Base-by-base conservation (phyloP, 1,139 yeast species). In the Arxiozyma heterogenica region DNA sequence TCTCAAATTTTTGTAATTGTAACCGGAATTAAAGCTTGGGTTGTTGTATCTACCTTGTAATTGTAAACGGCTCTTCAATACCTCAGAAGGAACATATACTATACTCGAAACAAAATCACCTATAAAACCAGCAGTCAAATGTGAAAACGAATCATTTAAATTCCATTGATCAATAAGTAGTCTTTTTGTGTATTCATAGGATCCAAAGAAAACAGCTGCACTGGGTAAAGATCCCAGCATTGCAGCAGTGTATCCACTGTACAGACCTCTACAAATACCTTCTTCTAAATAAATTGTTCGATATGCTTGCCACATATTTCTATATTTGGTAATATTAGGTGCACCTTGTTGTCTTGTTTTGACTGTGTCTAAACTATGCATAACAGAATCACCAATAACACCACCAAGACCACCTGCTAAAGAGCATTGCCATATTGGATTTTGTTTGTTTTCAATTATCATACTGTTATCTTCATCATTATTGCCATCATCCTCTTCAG, bases 271-370 rank as follows among this genome's bases (percentile, higher is more conserved):
- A 53, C 80, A 72, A 23, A 93, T 64, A 1, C 98, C 98, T 73
- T 93, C 98, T 65, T 91, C 90, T 49, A 76, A 69, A 47, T 85
- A 71, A 25, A 93, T 85, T 0, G 93, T 83, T 44, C 73, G 61
- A 64, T 86, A 88, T 0, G 98, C 96, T 21, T 77, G 68, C 76
- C 88, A 75, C 65, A 81, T 80, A 61, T 78, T 80, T 59, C 74
- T 77, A 70, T 93, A 91, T 69, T 86, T 86, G 8, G 73, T 61
- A 38, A 80, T 80, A 58, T 77, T 75, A 22, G 89, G 84, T 7
- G 95, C 88, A 30, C 96, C 98, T 67, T 93, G 98, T 68, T 93
- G 98, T 61, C 98, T 77, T 1, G 98, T 93, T 69, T 93, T 93
- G 44, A 94, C 96, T 0, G 98, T 93, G 66, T 93, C 98, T 48